These are phyloP conservation scores for Talaromyces sp. DNA, from an alignment of 2,329 filamentous ascomycete genomes.

Conservation along the genomic window DNA sequence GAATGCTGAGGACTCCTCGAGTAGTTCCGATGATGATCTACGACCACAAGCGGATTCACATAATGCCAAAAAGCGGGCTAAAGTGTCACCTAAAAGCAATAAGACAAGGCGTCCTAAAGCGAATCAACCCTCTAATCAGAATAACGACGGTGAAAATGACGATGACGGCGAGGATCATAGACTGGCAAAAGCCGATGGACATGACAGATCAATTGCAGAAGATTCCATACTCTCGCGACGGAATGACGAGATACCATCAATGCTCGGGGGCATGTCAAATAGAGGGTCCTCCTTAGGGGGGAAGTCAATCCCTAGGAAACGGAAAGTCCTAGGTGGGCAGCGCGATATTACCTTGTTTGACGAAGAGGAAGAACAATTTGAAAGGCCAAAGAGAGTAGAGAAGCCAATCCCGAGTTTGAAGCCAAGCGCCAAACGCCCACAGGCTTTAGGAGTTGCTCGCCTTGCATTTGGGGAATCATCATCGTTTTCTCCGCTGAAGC, in stretches of 20 bases:
- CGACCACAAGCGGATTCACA: conserved; percentile 12
- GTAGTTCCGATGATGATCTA: conserved; percentile 30
- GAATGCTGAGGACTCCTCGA: conserved; percentile 47
- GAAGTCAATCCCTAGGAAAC: conserved; percentile 62
- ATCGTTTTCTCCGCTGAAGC: conserved; percentile 71
- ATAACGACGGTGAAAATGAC: background rate
- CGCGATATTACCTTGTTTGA: conserved; percentile 68
- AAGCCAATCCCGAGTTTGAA: conserved; percentile 28
- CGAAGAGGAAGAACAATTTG: conserved; percentile 60
- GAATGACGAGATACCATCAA: conserved; percentile 27
- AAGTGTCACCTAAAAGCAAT: background rate
- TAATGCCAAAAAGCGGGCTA: background rate
- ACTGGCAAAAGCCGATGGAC: background rate
- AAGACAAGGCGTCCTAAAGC: background rate
- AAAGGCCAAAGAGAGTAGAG: conserved; percentile 29
- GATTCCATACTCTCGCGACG: conserved; percentile 18
- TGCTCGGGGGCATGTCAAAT: conserved; percentile 29
- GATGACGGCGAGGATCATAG: background rate
- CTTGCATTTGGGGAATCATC: conserved; percentile 51
- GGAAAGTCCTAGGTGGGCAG: conserved; percentile 65
- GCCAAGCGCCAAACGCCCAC: conserved; percentile 23
- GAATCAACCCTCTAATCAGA: background rate
- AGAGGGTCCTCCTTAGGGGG: conserved; percentile 27
- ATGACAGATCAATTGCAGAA: conserved; percentile 2
- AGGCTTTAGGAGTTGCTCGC: conserved; percentile 21